Percentiles rank a stretch among this genome's conserved stretches.
Conservation (phyloP, 2,329 filamentous ascomycete species). For the Calonectria montana region DNA sequence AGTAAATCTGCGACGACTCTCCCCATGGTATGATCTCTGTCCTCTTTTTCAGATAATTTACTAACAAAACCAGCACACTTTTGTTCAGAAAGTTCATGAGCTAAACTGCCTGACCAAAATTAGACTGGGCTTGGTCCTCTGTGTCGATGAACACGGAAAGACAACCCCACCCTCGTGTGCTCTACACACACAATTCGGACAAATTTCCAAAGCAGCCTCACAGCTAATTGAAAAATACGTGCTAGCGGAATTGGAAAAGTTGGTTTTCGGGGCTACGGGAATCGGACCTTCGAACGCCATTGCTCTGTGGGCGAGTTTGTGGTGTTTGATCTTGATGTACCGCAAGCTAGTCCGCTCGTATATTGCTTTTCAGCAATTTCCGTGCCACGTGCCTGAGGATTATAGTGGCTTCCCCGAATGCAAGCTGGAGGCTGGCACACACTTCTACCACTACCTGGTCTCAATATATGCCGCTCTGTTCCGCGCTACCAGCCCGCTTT, state of each 20-base stretch:
- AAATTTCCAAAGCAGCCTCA: slow-evolving; percentile 43
- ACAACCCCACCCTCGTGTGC: slow-evolving; percentile 42
- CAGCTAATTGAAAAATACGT: slow-evolving; percentile 42
- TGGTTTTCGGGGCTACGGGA: slow-evolving; percentile 39
- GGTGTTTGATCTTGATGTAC: slow-evolving; percentile 45
- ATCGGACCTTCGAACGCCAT: slow-evolving; percentile 40
- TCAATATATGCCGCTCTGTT: slow-evolving; percentile 44
- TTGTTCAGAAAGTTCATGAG: slow-evolving; percentile 41
- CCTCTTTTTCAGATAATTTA: background rate
- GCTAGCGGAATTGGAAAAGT: slow-evolving; percentile 38
- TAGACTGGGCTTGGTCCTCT: slow-evolving; percentile 40
- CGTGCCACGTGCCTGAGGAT: slow-evolving; percentile 44
- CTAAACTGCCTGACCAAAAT: slow-evolving; percentile 44
- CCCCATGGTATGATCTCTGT: slow-evolving; percentile 37
- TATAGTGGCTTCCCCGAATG: slow-evolving; percentile 43
- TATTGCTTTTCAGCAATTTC: slow-evolving; percentile 43
- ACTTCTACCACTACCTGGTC: slow-evolving; percentile 44
- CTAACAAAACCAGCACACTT: slow-evolving; percentile 31
- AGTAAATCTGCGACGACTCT: slow-evolving; percentile 34
- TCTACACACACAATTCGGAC: slow-evolving; percentile 43
- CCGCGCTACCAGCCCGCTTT: slow-evolving; percentile 42
- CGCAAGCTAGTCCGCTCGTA: slow-evolving; percentile 43
- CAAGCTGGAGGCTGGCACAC: slow-evolving; percentile 42
- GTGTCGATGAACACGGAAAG: slow-evolving; percentile 37
- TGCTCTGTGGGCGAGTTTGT: slow-evolving; percentile 43